phyloP scores from a whole-genome alignment of 805 yeast species.

The Kregervanrija pseudodelftensis region DNA sequence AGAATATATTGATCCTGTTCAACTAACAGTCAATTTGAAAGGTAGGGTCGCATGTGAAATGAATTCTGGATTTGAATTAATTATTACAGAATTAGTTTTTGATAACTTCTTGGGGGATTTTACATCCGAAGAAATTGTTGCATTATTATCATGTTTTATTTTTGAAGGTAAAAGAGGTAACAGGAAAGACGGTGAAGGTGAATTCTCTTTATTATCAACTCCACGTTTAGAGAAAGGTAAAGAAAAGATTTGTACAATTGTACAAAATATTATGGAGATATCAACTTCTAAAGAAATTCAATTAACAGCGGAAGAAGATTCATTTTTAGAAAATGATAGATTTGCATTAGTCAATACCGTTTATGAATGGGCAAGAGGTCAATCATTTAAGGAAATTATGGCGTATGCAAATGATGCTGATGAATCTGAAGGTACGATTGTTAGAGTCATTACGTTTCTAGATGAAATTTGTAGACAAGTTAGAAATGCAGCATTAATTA shows the following conservation, averaged over 20 bases:
- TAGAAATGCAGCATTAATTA: slow-evolving; percentile 85
- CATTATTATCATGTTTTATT: slow-evolving; percentile 83
- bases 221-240: slow-evolving; percentile 76
- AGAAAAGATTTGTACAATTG: slow-evolving; percentile 60
- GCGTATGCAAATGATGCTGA: slow-evolving; percentile 72
- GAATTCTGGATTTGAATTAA: slow-evolving; percentile 85
- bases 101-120: slow-evolving; percentile 90
- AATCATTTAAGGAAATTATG: slow-evolving; percentile 87
- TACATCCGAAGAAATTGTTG: slow-evolving; percentile 96
- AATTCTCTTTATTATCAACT: slow-evolving; percentile 36
- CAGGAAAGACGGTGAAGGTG: slow-evolving; percentile 53
- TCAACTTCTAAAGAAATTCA: slow-evolving; percentile 64
- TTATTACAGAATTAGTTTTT: slow-evolving; percentile 79
- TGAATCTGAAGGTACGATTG: slow-evolving; percentile 82
- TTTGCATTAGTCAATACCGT: slow-evolving; percentile 91
- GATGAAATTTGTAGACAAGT: slow-evolving; percentile 96
- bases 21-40: slow-evolving; percentile 69
- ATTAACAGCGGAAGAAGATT: slow-evolving; percentile 77
- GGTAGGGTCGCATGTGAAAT: slow-evolving; percentile 89
- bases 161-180: slow-evolving; percentile 62
- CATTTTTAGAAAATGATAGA: slow-evolving; percentile 73
- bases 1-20: slow-evolving; percentile 67
- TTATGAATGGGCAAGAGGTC: slow-evolving; percentile 97
- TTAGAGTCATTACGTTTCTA: slow-evolving; percentile 85
- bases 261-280: slow-evolving; percentile 51